phyloP scores from a whole-genome alignment of 2,329 filamentous ascomycete genomes.

The Phialemonium atrogriseum region DNA sequence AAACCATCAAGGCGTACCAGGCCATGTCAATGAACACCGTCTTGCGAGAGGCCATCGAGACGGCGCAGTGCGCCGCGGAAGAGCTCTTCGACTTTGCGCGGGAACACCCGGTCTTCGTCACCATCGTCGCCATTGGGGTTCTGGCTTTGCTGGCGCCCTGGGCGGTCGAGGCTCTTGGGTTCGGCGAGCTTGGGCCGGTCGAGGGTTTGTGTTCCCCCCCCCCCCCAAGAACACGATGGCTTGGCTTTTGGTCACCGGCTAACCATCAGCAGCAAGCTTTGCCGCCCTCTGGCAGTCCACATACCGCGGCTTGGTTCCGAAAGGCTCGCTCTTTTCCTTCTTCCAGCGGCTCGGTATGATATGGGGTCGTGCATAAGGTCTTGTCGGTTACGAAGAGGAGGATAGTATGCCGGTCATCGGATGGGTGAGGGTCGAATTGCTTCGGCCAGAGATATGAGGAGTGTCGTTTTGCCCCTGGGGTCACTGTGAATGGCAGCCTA shows the following conservation, averaged over 20 bases:
- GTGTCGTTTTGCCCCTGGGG: no score
- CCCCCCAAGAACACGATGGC: not conserved
- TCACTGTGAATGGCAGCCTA: no score
- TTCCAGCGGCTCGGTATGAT: constrained; percentile 33
- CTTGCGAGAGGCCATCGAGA: constrained; percentile 13
- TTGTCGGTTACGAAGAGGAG: no score
- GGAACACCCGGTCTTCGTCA: constrained; percentile 13
- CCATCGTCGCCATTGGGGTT: constrained; percentile 11
- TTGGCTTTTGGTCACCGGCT: no score
- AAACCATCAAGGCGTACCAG: constrained; percentile 10
- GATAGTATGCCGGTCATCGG: no score
- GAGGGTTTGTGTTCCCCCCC: constrained; percentile 1
- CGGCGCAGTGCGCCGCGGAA: constrained; percentile 10
- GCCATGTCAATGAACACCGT: constrained; percentile 9
- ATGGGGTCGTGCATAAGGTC: no score
- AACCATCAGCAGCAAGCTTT: no score
- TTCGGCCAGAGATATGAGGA: no score
- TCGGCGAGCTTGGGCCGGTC: constrained; percentile 9
- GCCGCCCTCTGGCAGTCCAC: constrained; percentile 29
- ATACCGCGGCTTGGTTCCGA: constrained; percentile 29
- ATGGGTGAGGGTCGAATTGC: no score
- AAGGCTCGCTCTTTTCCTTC: constrained; percentile 30
- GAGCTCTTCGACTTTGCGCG: constrained; percentile 11
- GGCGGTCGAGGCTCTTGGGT: constrained; percentile 14
- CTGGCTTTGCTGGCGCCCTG: constrained; percentile 13